phyloP scores from a whole-genome alignment of 352 stramenopile species.

The Pythium dissotocum region DNA sequence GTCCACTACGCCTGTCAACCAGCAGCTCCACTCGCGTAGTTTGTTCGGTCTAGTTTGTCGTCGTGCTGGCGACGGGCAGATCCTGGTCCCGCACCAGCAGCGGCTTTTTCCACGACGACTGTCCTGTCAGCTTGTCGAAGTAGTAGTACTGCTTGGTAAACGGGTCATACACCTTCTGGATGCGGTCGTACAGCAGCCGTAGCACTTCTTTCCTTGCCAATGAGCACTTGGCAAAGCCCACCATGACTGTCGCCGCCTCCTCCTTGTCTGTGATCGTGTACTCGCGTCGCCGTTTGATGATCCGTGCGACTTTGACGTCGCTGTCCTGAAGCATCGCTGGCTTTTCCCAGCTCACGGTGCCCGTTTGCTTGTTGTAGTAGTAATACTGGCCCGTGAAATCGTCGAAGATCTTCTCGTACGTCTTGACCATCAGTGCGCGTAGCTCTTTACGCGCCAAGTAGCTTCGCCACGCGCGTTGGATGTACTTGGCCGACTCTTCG shows the following conservation, averaged over 20 bases:
- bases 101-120: slow-evolving; percentile 80
- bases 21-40: slow-evolving; percentile 17
- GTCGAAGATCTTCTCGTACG: slow-evolving; percentile 80
- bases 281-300: slow-evolving; percentile 43
- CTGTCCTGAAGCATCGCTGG: slow-evolving; percentile 46
- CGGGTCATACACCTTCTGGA: slow-evolving; percentile 74
- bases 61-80: slow-evolving; percentile 19
- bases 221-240: slow-evolving; percentile 45
- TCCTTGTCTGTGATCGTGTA: slow-evolving; percentile 44
- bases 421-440: slow-evolving; percentile 40
- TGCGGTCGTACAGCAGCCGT: slow-evolving; percentile 40
- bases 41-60: not conserved
- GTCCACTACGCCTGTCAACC: slow-evolving; percentile 82
- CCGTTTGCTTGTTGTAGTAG: slow-evolving; percentile 79
- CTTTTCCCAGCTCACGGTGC: slow-evolving; percentile 64
- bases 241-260: slow-evolving; percentile 47
- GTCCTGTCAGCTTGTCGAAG: slow-evolving; percentile 69
- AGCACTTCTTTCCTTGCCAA: slow-evolving; percentile 51
- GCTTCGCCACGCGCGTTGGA: slow-evolving; percentile 57
- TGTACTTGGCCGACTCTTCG: slow-evolving; percentile 48
- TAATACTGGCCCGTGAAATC: slow-evolving; percentile 60
- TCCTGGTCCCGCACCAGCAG: slow-evolving; percentile 53
- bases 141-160: slow-evolving; percentile 76
- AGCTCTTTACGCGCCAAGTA: slow-evolving; percentile 43
- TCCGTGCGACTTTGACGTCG: slow-evolving; percentile 41